Evolutionary conservation across 2,329 filamentous ascomycete species (phyloP), one percentile per base, ranked within the genome.

Genomic region (Biscogniauxia marginata): DNA sequence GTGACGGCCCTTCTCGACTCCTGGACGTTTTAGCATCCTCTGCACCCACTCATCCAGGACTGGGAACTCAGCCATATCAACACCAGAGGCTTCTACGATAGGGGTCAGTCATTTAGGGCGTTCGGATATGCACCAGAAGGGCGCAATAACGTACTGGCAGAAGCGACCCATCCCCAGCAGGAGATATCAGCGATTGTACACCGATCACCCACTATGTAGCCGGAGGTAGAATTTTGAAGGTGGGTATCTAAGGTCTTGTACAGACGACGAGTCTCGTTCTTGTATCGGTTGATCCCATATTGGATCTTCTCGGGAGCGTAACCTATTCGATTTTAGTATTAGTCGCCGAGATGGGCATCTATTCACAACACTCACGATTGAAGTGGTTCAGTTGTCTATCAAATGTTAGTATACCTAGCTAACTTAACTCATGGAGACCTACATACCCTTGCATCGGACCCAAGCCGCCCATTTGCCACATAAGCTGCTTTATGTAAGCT

Each of bases 221-320:
- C 83, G 0, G 79, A 82, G 2, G 72, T 69, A 4, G 80, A 80
- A 66, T 79, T 78, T 60, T 75, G 71, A 46, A 96, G 83, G 54
- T 92, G 86, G 49, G 81, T 84, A 67, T 96, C 87, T 57, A 96
- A 77, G 19, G 91, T 87, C 51, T 85, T 79, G 75, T 95, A 96
- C 1, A 96, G 79, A 13, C 92, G 86, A n/a, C 87, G 82, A 0
- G 89, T 91, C 76, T 96, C 92, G 70, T 91, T 95, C 68, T 81
- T 77, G 75, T 96, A 96, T 49, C 92, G 84, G 68, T 90, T 85
- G 54, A 96, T 84, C 60, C 88, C 91, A 70, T 96, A 96, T 67
- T 87, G 79, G 66, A 96, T 93, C 71, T 83, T 85, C 70, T 93
- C 88, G 0, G 90, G 89, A 1, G 91, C 91, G 67, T 96, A 96